Evolutionary conservation across 768 basidiomycete species (phyloP).

Genomic region (Asterophora lycoperdoides): DNA sequence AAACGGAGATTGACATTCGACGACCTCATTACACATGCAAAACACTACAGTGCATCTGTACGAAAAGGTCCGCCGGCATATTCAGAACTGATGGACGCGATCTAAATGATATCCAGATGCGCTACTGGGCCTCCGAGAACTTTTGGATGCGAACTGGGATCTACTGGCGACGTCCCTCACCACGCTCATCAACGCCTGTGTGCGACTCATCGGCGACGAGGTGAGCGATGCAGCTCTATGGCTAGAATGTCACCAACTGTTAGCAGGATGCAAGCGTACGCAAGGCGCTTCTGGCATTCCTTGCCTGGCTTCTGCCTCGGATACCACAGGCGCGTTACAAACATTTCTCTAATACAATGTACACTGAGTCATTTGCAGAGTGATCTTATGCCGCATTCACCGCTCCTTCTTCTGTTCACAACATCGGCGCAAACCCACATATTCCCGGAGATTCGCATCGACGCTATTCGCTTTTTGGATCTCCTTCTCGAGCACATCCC

Average conservation of each 20-base stretch:
- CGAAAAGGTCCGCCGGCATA: conserved; percentile 56
- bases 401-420: conserved; percentile 75
- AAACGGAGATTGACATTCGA: conserved; percentile 69
- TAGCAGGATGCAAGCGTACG: conserved; percentile 76
- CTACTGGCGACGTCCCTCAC: conserved; percentile 51
- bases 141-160: conserved; percentile 59
- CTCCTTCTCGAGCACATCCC: conserved; percentile 71
- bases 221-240: conserved; percentile 35
- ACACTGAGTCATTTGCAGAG: conserved; percentile 39
- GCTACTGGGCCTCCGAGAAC: conserved; percentile 64
- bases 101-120: conserved; percentile 48
- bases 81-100: background rate
- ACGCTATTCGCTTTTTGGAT: conserved; percentile 78
- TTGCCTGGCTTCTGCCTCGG: conserved; percentile 68
- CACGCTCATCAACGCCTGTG: conserved; percentile 52
- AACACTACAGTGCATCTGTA: conserved; percentile 77
- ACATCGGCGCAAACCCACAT: conserved; percentile 93
- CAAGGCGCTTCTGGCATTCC: conserved; percentile 62
- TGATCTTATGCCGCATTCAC: conserved; percentile 67
- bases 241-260: conserved; percentile 9
- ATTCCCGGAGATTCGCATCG: conserved; percentile 90
- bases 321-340: conserved; percentile 40
- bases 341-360: background rate
- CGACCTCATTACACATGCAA: conserved; percentile 73
- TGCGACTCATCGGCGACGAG: conserved; percentile 79